Percentiles rank a stretch among this genome's conserved stretches.
These are phyloP conservation scores for Galeopsis tetrahit DNA, from an alignment of 257 asterid species.

Conservation along the genomic window DNA sequence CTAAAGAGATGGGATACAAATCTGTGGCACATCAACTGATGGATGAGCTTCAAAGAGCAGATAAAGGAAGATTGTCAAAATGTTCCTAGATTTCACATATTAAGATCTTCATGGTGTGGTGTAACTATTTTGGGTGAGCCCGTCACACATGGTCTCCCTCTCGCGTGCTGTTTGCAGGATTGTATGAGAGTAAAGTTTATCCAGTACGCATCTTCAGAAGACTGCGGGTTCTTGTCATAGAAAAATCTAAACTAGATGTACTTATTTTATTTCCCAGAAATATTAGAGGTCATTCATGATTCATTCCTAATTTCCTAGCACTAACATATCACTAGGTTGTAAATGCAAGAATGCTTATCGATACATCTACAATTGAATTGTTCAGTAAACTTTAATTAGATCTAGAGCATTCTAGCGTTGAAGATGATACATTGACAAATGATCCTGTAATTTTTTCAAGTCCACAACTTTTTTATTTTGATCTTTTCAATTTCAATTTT, in stretches of 20 bases:
- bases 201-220: no score
- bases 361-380: neutral
- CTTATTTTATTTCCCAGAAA: neutral
- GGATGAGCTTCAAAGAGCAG: slow-evolving; percentile 62
- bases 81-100: neutral
- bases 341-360: neutral
- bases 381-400: neutral
- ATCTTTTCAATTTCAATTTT: no score
- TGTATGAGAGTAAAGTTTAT: no score
- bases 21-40: slow-evolving; percentile 86
- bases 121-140: neutral
- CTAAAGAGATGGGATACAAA: slow-evolving; percentile 79
- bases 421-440: no score
- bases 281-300: neutral
- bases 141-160: neutral
- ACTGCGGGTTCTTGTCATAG: no score
- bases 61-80: slow-evolving; percentile 30
- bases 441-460: no score
- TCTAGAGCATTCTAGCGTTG: no score
- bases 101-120: no score
- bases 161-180: no score
- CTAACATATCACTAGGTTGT: neutral
- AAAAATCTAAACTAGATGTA: neutral
- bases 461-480: no score
- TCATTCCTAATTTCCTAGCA: no score